Evolutionary conservation across 768 basidiomycete genomes (phyloP).

Genomic region (Cystofilobasidium macerans): DNA sequence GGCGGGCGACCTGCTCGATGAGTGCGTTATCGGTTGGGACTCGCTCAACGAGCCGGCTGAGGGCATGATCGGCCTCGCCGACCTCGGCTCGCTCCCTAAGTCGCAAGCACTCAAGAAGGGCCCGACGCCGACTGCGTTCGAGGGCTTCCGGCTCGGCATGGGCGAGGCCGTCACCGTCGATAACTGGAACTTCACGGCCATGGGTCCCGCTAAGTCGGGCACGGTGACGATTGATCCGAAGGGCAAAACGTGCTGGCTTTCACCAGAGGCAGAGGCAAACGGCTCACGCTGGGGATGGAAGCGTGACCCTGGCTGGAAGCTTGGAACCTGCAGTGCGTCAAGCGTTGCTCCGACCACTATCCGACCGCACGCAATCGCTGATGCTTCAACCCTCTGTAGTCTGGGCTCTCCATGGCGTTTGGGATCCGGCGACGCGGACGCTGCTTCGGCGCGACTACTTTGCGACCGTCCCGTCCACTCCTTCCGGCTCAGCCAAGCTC

Average conservation of each 20-base stretch:
- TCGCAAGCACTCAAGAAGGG: slow-evolving; percentile 62
- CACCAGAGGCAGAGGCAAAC: slow-evolving; percentile 28
- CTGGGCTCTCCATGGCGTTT: slow-evolving; percentile 39
- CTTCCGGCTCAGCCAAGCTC: slow-evolving; percentile 13
- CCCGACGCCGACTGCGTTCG: slow-evolving; percentile 69
- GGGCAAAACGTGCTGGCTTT: slow-evolving; percentile 42
- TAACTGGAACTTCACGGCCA: slow-evolving; percentile 61
- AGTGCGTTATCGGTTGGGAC: slow-evolving; percentile 93
- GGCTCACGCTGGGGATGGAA: slow-evolving; percentile 26
- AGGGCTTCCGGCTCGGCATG: slow-evolving; percentile 77
- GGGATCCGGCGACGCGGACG: slow-evolving; percentile 30
- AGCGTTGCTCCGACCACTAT: neutral
- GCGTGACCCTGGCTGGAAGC: slow-evolving; percentile 34
- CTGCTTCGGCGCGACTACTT: slow-evolving; percentile 34
- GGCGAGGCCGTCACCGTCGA: slow-evolving; percentile 72
- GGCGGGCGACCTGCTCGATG: slow-evolving; percentile 66
- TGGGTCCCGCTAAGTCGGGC: slow-evolving; percentile 66
- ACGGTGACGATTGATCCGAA: slow-evolving; percentile 73
- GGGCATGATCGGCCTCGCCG: slow-evolving; percentile 60
- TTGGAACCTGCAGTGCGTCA: slow-evolving; percentile 38
- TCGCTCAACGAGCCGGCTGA: slow-evolving; percentile 89
- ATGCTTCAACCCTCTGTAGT: slow-evolving; percentile 27
- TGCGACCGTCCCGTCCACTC: slow-evolving; percentile 25
- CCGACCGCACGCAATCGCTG: too few relatives aligned
- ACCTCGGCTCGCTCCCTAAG: slow-evolving; percentile 55